phyloP scores from a whole-genome alignment of 2,329 filamentous ascomycete species.

The Fonsecaea monophora region DNA sequence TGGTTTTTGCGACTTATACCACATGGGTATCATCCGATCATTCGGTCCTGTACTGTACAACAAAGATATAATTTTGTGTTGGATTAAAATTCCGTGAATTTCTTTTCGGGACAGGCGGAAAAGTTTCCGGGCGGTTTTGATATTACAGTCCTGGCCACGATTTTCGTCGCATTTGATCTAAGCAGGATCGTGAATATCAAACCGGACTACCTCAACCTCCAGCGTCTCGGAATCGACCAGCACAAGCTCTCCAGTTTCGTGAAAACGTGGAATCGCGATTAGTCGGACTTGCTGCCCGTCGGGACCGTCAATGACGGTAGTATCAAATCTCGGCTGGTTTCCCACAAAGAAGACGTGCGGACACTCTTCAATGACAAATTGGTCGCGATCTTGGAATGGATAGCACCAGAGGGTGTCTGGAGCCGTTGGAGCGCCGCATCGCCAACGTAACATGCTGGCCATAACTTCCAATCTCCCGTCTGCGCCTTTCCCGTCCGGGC shows the following conservation, averaged over 20 bases:
- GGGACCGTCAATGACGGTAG: constrained; percentile 67
- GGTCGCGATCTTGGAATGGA: constrained; percentile 92
- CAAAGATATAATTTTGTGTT: neutral
- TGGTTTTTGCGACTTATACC: neutral
- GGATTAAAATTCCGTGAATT: neutral
- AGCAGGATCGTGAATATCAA: constrained; percentile 50
- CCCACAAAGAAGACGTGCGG: constrained; percentile 93
- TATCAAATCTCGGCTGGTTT: constrained; percentile 80
- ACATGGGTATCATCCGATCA: neutral
- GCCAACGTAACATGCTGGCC: constrained; percentile 93
- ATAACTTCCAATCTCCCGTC: constrained; percentile 79
- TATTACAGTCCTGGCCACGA: constrained; percentile 12
- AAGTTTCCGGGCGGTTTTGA: neutral
- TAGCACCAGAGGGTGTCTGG: constrained; percentile 98
- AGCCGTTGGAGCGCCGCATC: constrained; percentile 88
- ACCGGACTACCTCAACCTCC: constrained; percentile 74
- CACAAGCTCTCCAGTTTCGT: constrained; percentile 77
- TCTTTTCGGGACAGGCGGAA: neutral
- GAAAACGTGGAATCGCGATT: constrained; percentile 83
- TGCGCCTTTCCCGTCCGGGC: constrained; percentile 40
- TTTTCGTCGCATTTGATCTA: constrained; percentile 11
- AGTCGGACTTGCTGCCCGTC: constrained; percentile 75
- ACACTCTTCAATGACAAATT: constrained; percentile 82
- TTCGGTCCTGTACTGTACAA: neutral
- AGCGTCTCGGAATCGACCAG: constrained; percentile 85